A percentile compares a stretch with the other conserved stretches of the same genome.
These are phyloP conservation scores for Talaromyces sp. DNA, from an alignment of 2,329 filamentous ascomycete species.

Conservation along the genomic window DNA sequence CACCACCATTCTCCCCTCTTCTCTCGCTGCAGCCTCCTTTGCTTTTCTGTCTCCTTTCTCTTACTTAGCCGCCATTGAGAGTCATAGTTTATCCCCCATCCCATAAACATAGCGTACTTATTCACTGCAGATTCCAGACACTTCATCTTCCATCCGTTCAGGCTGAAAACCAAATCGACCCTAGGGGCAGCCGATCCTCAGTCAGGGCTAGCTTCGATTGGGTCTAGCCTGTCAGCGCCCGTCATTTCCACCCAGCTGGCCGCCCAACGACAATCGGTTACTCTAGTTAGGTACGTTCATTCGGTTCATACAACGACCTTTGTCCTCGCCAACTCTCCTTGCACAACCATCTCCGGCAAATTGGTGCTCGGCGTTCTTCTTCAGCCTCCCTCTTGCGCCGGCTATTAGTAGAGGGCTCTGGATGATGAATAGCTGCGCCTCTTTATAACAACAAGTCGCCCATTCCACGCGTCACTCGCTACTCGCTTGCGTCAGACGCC, in stretches of 20 bases:
- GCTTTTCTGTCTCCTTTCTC: conserved; percentile 18
- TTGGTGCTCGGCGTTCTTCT: conserved; percentile 16
- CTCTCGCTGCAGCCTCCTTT: background rate
- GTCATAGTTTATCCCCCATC: conserved; percentile 7
- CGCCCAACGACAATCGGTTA: conserved; percentile 11
- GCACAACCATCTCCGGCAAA: conserved; percentile 2
- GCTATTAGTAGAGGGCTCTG: conserved; percentile 17
- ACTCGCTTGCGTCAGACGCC: conserved; percentile 23
- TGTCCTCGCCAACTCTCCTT: conserved; percentile 5
- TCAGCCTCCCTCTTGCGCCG: conserved; percentile 5
- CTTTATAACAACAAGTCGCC: conserved; percentile 23
- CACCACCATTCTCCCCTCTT: background rate
- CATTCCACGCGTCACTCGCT: conserved; percentile 17
- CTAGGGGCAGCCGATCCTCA: conserved; percentile 7
- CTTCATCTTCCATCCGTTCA: background rate
- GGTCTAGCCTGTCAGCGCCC: background rate
- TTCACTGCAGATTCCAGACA: background rate
- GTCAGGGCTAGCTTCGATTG: conserved; percentile 9
- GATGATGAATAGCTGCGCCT: conserved; percentile 25
- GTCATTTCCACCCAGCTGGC: conserved; percentile 13
- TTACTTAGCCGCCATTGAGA: conserved; percentile 18
- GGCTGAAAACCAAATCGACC: background rate
- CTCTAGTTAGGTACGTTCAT: background rate
- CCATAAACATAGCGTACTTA: background rate
- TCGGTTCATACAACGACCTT: conserved; percentile 4